These are phyloP conservation scores for Fomitiporia mediterranea DNA, from an alignment of 1,284 basidiomycete genomes.

Conservation along the genomic window DNA sequence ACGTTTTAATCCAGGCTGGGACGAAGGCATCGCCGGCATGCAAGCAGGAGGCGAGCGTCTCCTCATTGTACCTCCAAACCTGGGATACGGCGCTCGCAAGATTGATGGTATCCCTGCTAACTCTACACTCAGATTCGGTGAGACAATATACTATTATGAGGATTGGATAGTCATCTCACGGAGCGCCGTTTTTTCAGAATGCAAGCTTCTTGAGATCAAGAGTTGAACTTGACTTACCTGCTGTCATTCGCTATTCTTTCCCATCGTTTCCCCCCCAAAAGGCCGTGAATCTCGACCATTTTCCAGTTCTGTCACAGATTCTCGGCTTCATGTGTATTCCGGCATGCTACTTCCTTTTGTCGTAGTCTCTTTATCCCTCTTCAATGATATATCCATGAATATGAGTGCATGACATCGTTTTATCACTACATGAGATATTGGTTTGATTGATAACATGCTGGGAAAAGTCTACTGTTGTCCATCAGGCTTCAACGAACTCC, in stretches of 20 bases:
- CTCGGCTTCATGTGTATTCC: background rate
- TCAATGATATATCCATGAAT: background rate
- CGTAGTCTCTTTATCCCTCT: background rate
- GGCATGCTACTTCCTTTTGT: background rate
- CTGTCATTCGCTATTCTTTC: background rate
- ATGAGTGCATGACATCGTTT: background rate
- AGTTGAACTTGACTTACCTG: background rate
- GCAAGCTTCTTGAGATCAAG: conserved; percentile 68
- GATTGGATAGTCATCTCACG: background rate
- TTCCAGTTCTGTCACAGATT: background rate
- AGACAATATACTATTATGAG: conserved; percentile 26
- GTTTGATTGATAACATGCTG: conserved; percentile 1
- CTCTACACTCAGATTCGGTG: conserved; percentile 71
- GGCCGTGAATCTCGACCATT: background rate
- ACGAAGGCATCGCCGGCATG: conserved; percentile 90
- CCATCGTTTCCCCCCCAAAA: background rate
- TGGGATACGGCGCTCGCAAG: conserved; percentile 66
- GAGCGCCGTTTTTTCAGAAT: conserved; percentile 44
- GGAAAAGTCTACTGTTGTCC: conserved; percentile 51
- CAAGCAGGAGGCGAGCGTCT: conserved; percentile 85
- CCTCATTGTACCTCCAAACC: conserved; percentile 68
- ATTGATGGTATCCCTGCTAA: conserved; percentile 55
- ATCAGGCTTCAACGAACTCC: conserved; percentile 82
- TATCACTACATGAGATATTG: conserved; percentile 5
- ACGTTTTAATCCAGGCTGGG: conserved; percentile 61